Base-by-base conservation (phyloP, 2,329 filamentous ascomycete species). In the Sphaerulina populicola region DNA sequence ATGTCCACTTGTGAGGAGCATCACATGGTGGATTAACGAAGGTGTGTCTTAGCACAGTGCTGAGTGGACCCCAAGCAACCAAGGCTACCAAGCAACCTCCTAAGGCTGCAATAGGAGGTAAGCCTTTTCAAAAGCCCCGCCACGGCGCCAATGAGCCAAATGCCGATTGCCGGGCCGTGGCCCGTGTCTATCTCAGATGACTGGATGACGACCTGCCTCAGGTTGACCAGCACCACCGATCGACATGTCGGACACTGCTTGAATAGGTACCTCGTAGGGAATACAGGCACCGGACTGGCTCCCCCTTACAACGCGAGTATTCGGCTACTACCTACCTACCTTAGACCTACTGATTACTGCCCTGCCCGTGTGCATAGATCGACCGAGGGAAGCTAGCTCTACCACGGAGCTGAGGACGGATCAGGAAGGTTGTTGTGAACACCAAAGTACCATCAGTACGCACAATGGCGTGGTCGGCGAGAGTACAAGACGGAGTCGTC, bases 391-490 rank as follows among this genome's bases (percentile, higher is more conserved):
- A 37, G 23, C 23, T 27, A 27, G 23, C 5, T 33, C 15, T 10
- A 30, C 41, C 23, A 41, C 51, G 51, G 51, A 49, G 40, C 12
- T 23, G 27, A 30, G 21, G 21, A 48, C 47, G 15, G 14, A 53
- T 33, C 27, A 43, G 51, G 51, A 49, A 49, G 51, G 46, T 53
- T 49, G 51, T 35, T 40, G 11, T 3, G 15, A 14, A 44, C 23
- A 30, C 21, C 49, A 18, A 8, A n/a, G n/a, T n/a, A n/a, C n/a
- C n/a, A n/a, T n/a, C n/a, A n/a, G n/a, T n/a, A n/a, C n/a, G 27
- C 3, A 10, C 10, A n/a, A 57, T 49, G 51, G 47, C 52, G 39
- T 54, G 49, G 51, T 37, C 46, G 30, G 40, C 39, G 10, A 18
- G 12, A 31, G 23, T 53, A 56, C 48, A 56, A 49, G 47, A 51